Evolutionary conservation across 2,329 filamentous ascomycete genomes (phyloP), one percentile per base, ranked within the genome.

Genomic region (Trichoderma afroharzianum): DNA sequence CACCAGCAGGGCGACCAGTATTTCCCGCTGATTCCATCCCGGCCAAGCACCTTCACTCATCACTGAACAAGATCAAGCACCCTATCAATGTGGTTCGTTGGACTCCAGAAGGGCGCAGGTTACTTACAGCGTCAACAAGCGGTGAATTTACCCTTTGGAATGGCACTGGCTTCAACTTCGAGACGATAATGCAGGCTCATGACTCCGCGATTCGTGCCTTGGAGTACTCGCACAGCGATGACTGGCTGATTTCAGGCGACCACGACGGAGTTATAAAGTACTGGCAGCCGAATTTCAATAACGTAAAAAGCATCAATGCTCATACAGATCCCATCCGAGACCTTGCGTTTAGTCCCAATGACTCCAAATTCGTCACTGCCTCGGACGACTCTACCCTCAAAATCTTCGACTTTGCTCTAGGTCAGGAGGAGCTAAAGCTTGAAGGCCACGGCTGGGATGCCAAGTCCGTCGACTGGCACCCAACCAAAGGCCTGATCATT

Each of bases 141-240:
- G 96, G 96, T 78, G 96, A 99, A 80, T 99, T 99, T 78, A 99
- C 97, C 50, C 83, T 99, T 4, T 99, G 96, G 96, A 99, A 99
- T 80, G 96, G 96, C 74, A 98, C 95, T 57, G 95, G 94, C 28
- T 99, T 99, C 88, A 98, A 99, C 81, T 99, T 99, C 77, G 96
- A 99, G 83, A 98, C 96, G 4, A 98, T 99, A 32, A 98, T 98
- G 93, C 95, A 97, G 85, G 95, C 95, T 50, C 95, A 98, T 81
- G 95, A 98, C 82, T 90, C 91, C 70, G 93, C 93, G 47, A 94
- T 97, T 75, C 89, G 94, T 76, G 91, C 92, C 11, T 86, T 95
- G 59, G 90, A 90, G 74, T 99, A 97, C 85, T 97, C 96, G 3
- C 93, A 98, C 82, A 97, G 93, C 77, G 93, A 97, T 79, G 96